Evolutionary conservation across 495 filamentous ascomycete genomes (phyloP), one percentile per base, ranked within the genome.

Genomic region (Penicillium manginii): DNA sequence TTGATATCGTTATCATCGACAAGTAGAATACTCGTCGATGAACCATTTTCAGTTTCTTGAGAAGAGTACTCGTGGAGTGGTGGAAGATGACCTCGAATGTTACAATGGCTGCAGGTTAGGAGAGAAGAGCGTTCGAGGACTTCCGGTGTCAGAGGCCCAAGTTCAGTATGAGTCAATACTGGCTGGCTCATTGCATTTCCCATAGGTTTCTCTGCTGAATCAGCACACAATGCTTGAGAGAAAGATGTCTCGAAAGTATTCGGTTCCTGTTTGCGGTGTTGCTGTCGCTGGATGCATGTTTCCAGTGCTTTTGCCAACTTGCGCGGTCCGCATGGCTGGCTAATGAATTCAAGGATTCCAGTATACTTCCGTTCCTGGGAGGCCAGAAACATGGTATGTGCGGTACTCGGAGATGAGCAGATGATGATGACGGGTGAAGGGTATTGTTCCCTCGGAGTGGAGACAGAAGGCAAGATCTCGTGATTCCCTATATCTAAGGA

Each of bases 301-400:
- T 64, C 56, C 9, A 86, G 61, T 37, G 78, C 73, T 46, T 81
- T 83, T 17, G 79, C 81, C 37, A 84, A 59, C 59, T 85, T 86
- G 52, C 79, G 75, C n/a, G 83, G 82, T 4, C 81, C 84, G 53
- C 71, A 77, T 17, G 76, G 76, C 53, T 78, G 77, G 23, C 75
- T 68, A 19, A 79, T 63, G 31, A 73, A 62, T 48, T 66, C 70
- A 29, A 65, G 55, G 3, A 60, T 49, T 8, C 37, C 37, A 37
- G 45, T 15, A 21, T 46, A 47, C 0, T 15, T 31, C 9, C 46
- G 6, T 18, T 42, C 48, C 2, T 31, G 46, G 2, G 33, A 17
- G 5, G 9, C 35, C 1, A 40, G 3, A 19, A n/a, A 60, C 52
- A 60, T 51, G 8, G 51, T 21, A 22, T 51, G 43, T 19, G 58